Conservation (phyloP, 2,329 filamentous ascomycete species). For the Dactylellina parvicollis region DNA sequence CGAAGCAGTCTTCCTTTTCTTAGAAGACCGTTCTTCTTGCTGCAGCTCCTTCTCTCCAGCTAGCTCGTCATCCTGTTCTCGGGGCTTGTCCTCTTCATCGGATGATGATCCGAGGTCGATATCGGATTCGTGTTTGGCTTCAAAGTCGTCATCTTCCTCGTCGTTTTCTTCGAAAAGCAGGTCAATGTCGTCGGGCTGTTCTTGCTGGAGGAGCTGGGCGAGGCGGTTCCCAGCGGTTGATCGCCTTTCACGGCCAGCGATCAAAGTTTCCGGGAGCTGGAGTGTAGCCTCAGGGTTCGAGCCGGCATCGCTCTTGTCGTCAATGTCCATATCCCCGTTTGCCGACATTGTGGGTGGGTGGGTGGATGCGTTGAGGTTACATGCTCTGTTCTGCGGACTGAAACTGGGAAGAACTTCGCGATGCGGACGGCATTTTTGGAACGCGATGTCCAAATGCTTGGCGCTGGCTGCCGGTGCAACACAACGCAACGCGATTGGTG, state of each 20-base stretch:
- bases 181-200: slow-evolving; percentile 73
- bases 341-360: slow-evolving; percentile 9
- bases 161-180: slow-evolving; percentile 76
- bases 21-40: slow-evolving; percentile 69
- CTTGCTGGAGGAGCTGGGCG: slow-evolving; percentile 78
- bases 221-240: slow-evolving; percentile 86
- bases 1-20: slow-evolving; percentile 82
- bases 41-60: slow-evolving; percentile 89
- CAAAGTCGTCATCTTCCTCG: slow-evolving; percentile 75
- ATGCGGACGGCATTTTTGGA: not conserved
- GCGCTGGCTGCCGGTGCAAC: not conserved
- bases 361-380: not conserved
- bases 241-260: slow-evolving; percentile 77
- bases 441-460: slow-evolving; percentile 29
- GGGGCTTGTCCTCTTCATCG: slow-evolving; percentile 80
- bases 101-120: slow-evolving; percentile 86
- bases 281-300: slow-evolving; percentile 26
- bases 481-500: not conserved
- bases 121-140: slow-evolving; percentile 76
- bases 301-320: slow-evolving; percentile 34
- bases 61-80: slow-evolving; percentile 71
- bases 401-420: not conserved
- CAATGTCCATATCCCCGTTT: slow-evolving; percentile 36
- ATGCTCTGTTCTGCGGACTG: not conserved
- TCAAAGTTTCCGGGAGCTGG: slow-evolving; percentile 71